Evolutionary conservation across 768 basidiomycete genomes (phyloP), one percentile per base, ranked within the genome.

Genomic region (Goffeauzyma gilvescens): DNA sequence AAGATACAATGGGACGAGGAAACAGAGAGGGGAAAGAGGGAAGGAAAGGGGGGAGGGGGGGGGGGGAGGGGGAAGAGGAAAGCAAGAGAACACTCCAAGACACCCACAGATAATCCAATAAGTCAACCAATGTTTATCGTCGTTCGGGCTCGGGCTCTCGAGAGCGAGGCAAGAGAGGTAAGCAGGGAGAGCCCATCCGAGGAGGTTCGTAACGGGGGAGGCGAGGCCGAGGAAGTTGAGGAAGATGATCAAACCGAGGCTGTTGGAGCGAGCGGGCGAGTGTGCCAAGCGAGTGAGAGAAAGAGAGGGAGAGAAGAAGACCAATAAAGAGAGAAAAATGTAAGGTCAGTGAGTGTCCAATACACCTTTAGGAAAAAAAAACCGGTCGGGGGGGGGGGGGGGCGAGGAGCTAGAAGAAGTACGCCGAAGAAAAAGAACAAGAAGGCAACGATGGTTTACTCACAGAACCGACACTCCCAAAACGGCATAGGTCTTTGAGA

Each of bases 111-210:
- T 28, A 18, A 60, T 55, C 90, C 90, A 96, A 71, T 96, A 95
- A 2, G 87, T 89, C 58, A 95, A 72, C 87, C 87, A 95, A 67
- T 93, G 87, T 55, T 80, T 70, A 66, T 90, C 82, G 53, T 90
- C 85, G 53, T 79, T 49, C 27, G 45, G 76, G 69, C 2, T 70
- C 15, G 84, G 82, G 4, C 73, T 66, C 66, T 96, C 90, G 59
- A 98, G 75, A 21, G 93, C 89, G 67, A 80, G 81, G 71, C 95
- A 76, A 36, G 89, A 93, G 63, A 95, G 75, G 64, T 85, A 96
- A 4, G 87, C 86, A 20, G 93, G 93, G 55, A 96, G 72, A 22
- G 69, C 82, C 79, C 81, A 96, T 41, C 89, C 93, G 58, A 98
- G 75, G 55, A 93, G 71, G 68, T 93, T 90, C 45, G 90, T 89